Evolutionary conservation across 768 basidiomycete species (phyloP), one percentile per base, ranked within the genome.

Genomic region (Kwoniella sp.): DNA sequence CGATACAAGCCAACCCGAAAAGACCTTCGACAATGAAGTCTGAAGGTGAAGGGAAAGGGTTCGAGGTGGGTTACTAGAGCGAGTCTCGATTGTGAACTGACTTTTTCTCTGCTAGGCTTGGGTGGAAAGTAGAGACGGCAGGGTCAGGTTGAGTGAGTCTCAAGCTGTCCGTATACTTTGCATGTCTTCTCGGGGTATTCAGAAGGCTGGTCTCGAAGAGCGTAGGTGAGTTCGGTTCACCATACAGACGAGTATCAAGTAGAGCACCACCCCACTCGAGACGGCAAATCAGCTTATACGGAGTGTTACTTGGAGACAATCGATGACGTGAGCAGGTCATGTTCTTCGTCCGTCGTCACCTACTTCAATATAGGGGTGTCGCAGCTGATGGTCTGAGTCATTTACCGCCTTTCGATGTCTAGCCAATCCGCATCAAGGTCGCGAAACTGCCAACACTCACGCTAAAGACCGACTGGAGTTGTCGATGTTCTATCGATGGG

Each of bases 111-210:
- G 25, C 20, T 22, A 62, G 61, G 61, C 55, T 2, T 63, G 54
- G 61, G 61, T 63, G 23, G 61, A 45, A 2, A 45, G 30, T 12
- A 56, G 29, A 20, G 47, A 34, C 13, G n/a, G 22, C 15, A 20
- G 23, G 2, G 30, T 22, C 9, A 38, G 61, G 9, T 22, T 63
- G 54, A 63, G 61, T 63, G 54, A 63, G 61, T 52, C 11, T 4
- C 15, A 25, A n/a, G 34, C 9, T 20, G 28, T 41, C 25, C n/a
- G 13, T 34, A 13, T 34, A 5, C 34, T 34, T n/a, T n/a, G n/a
- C n/a, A n/a, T n/a, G n/a, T n/a, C n/a, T n/a, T n/a, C n/a, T n/a
- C n/a, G n/a, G n/a, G n/a, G n/a, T n/a, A n/a, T 34, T 34, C 34
- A 34, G 13, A 34, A 34, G 34, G 34, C 34, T 34, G 34, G n/a